These are phyloP conservation scores for Citrus sinensis DNA, from an alignment of 345 rosid genomes.

Conservation along the genomic window DVS_A1.0 CM039163.1:38866001-38866500, in stretches of 20 bases:
- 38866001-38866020: not conserved
- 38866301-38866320: not conserved
- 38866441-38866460: constrained; percentile 4
- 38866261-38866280: not conserved
- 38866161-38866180: not conserved
- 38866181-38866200: not conserved
- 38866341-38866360: not conserved
- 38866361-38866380: not conserved
- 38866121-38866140: not conserved
- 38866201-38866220: not conserved
- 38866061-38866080: not conserved
- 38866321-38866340: not conserved
- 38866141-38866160: too few relatives aligned
- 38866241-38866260: not conserved
- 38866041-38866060: not conserved
- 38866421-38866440: not conserved
- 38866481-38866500: constrained; percentile 35
- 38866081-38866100: not conserved
- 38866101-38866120: not conserved
- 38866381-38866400: not conserved
- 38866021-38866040: not conserved
- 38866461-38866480: not conserved
- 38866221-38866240: not conserved
- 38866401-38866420: constrained; percentile 4
- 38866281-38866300: not conserved